phyloP scores from a whole-genome alignment of 352 stramenopile species.

The Blastocystis sp. region DNA sequence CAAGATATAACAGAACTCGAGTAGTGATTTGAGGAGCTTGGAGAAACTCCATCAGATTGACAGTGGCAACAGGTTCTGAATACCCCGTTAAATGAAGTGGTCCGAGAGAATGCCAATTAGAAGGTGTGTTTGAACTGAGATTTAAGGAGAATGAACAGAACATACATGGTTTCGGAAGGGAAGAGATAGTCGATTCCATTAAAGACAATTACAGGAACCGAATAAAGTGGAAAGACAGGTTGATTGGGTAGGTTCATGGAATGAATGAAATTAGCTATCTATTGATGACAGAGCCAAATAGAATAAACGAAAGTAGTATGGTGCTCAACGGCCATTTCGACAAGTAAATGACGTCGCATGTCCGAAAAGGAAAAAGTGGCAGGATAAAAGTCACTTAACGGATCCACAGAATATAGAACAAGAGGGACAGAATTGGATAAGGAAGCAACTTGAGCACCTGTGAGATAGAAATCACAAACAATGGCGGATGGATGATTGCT shows the following conservation, averaged over 20 bases:
- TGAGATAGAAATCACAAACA: conserved; percentile 23
- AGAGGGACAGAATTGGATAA: neutral
- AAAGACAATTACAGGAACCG: conserved; percentile 5
- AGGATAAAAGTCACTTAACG: neutral
- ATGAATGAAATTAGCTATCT: neutral
- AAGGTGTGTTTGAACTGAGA: neutral
- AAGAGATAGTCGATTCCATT: neutral
- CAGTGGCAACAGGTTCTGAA: neutral
- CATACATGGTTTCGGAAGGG: neutral
- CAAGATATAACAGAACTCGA: conserved; percentile 20
- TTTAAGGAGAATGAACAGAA: neutral
- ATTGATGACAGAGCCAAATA: neutral
- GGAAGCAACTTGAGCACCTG: conserved; percentile 2
- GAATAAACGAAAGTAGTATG: neutral
- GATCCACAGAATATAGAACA: conserved; percentile 6
- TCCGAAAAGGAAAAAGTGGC: neutral
- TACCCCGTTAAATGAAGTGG: neutral
- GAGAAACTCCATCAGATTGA: neutral
- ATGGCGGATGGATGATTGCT: neutral
- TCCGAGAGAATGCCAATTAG: neutral
- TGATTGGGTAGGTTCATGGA: neutral
- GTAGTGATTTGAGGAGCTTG: neutral
- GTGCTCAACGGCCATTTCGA: conserved; percentile 3
- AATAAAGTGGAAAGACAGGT: conserved; percentile 14
- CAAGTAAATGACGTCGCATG: neutral